Conservation (phyloP, 805 yeast species). For the Schwanniomyces pseudopolymorphus region DNA sequence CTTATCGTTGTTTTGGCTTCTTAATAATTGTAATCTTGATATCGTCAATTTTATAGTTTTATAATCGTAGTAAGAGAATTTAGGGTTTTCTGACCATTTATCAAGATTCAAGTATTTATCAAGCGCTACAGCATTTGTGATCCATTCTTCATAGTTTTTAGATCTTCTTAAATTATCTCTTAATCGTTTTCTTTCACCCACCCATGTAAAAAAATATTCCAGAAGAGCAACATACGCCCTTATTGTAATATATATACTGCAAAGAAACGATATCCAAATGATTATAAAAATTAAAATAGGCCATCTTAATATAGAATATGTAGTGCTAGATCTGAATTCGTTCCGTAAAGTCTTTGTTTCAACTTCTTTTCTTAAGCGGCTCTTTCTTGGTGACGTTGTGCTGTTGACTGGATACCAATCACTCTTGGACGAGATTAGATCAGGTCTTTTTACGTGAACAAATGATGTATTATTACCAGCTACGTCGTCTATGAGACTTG, state of each 20-base stretch:
- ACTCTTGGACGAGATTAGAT: constrained; percentile 23
- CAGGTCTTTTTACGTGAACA: constrained; percentile 9
- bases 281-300: constrained; percentile 57
- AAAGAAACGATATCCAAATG: constrained; percentile 54
- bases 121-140: constrained; percentile 52
- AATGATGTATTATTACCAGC: constrained; percentile 1
- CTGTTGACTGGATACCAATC: constrained; percentile 23
- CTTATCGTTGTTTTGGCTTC: constrained; percentile 33
- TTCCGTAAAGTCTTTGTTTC: constrained; percentile 19
- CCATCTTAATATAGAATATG: constrained; percentile 54
- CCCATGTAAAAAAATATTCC: constrained; percentile 61
- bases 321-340: constrained; percentile 36
- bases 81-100: constrained; percentile 61
- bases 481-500: not conserved
- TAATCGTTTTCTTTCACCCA: constrained; percentile 53
- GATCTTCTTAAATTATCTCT: constrained; percentile 52
- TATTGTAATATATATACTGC: constrained; percentile 49
- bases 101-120: constrained; percentile 61
- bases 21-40: constrained; percentile 35
- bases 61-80: constrained; percentile 68
- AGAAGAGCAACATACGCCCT: constrained; percentile 61
- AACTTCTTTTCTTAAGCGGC: constrained; percentile 2
- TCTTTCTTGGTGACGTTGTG: not conserved
- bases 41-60: constrained; percentile 54
- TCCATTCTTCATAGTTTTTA: constrained; percentile 60